Percentiles rank a stretch among this genome's conserved stretches.
Evolutionary conservation across 495 filamentous ascomycete genomes (phyloP).

Genomic region (Penicillium cataractarum): DNA sequence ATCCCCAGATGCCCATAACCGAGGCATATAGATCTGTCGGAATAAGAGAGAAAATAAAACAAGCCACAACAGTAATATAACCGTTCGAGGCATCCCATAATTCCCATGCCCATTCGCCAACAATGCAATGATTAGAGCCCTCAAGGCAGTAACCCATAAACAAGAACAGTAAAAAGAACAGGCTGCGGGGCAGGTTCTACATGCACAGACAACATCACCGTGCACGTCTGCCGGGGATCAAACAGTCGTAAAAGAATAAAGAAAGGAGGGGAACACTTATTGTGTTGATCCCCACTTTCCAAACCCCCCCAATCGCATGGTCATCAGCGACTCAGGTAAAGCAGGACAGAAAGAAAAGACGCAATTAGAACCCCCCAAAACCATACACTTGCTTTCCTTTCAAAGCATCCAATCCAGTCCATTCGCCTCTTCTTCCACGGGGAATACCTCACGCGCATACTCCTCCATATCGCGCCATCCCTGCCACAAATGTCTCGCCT

Average conservation of each 20-base stretch:
- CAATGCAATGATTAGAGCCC: constrained; percentile 18
- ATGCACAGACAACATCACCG: constrained; percentile 39
- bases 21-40: constrained; percentile 1
- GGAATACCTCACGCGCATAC: constrained; percentile 94
- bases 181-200: constrained; percentile 25
- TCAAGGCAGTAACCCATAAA: constrained; percentile 5
- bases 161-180: constrained; percentile 11
- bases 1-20: not conserved
- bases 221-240: constrained; percentile 31
- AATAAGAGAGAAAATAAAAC: constrained; percentile 3
- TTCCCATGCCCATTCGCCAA: constrained; percentile 40
- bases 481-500: constrained; percentile 83
- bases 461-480: constrained; percentile 91
- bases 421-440: constrained; percentile 90
- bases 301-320: not conserved
- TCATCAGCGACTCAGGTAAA: not conserved
- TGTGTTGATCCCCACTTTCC: too few relatives aligned
- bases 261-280: not conserved
- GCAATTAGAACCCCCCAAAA: not conserved
- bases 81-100: constrained; percentile 31
- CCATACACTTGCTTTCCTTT: constrained; percentile 12
- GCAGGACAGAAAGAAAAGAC: constrained; percentile 12
- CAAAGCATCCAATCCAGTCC: constrained; percentile 87
- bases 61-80: constrained; percentile 10
- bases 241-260: constrained; percentile 17